Conservation (phyloP, 257 asterid species). For the Salvia miltiorrhiza region DNA sequence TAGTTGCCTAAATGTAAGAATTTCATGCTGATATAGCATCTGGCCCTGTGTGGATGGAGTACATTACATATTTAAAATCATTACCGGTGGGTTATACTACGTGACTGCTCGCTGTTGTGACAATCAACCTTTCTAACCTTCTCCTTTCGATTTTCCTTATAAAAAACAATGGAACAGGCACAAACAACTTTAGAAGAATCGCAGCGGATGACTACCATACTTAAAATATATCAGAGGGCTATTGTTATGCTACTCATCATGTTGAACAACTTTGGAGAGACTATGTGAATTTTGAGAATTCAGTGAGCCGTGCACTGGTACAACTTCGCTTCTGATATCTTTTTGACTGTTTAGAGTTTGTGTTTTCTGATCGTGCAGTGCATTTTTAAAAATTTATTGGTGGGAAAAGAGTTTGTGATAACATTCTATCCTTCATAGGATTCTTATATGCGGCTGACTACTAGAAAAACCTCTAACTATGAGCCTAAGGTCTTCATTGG, state of each 20-base stretch:
- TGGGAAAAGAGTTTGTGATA: background rate
- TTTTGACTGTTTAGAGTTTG: background rate
- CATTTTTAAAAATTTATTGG: background rate
- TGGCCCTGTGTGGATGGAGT: conserved; percentile 98
- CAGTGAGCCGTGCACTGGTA: conserved; percentile 97
- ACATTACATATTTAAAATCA: conserved; percentile 78
- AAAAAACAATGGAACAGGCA: conserved; percentile 50
- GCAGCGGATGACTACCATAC: conserved; percentile 76
- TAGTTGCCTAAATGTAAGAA: background rate
- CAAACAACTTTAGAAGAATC: conserved; percentile 74
- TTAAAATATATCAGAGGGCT: conserved; percentile 88
- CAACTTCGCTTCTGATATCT: conserved; percentile 14
- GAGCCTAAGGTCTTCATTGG: background rate
- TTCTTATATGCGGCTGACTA: background rate
- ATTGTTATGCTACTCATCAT: conserved; percentile 79
- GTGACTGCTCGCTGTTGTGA: conserved; percentile 16
- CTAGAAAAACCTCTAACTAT: background rate
- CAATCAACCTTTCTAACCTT: background rate
- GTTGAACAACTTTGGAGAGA: conserved; percentile 99
- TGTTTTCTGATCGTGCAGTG: background rate
- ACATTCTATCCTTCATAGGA: background rate
- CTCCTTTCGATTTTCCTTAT: conserved; percentile 11
- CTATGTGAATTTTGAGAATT: conserved; percentile 91
- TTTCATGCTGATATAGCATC: conserved; percentile 66
- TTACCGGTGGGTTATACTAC: conserved; percentile 59